A percentile compares a stretch with the other conserved stretches of the same genome.
These are phyloP conservation scores for Aspergillus jensenii DNA, from an alignment of 2,329 filamentous ascomycete genomes.

Conservation along the genomic window DNA sequence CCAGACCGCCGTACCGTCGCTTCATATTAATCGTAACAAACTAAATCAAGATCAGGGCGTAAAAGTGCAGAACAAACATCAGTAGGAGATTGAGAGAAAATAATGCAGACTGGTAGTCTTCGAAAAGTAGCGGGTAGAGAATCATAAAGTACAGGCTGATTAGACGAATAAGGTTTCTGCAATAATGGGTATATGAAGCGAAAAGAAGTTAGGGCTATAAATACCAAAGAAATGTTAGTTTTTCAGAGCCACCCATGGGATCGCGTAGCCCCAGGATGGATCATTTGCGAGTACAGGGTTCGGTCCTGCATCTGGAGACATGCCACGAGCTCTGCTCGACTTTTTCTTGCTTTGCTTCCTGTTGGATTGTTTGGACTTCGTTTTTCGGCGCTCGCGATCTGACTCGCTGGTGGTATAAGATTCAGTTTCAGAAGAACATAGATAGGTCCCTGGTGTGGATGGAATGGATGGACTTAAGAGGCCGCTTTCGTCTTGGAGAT, in stretches of 20 bases:
- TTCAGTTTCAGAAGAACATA: conserved; percentile 13
- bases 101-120: not conserved
- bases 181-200: not conserved
- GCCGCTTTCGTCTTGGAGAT: conserved; percentile 6
- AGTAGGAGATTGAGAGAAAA: not conserved
- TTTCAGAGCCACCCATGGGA: not conserved
- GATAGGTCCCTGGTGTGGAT: conserved; percentile 1
- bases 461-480: conserved; percentile 9
- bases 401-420: conserved; percentile 18
- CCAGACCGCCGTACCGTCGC: not conserved
- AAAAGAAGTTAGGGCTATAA: not conserved
- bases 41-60: not conserved
- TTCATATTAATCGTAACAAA: conserved; percentile 3
- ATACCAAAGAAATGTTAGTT: not conserved
- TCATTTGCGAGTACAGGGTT: conserved; percentile 14
- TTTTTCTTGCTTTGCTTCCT: not conserved
- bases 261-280: conserved; percentile 18
- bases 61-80: not conserved
- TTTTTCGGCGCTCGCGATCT: conserved; percentile 14
- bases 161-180: not conserved
- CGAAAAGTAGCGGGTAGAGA: not conserved
- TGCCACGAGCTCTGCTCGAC: conserved; percentile 9
- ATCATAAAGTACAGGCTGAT: conserved; percentile 1
- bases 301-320: conserved; percentile 10
- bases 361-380: not conserved